Conservation (phyloP, 805 yeast species). For the Yamadazyma laniorum region DNA sequence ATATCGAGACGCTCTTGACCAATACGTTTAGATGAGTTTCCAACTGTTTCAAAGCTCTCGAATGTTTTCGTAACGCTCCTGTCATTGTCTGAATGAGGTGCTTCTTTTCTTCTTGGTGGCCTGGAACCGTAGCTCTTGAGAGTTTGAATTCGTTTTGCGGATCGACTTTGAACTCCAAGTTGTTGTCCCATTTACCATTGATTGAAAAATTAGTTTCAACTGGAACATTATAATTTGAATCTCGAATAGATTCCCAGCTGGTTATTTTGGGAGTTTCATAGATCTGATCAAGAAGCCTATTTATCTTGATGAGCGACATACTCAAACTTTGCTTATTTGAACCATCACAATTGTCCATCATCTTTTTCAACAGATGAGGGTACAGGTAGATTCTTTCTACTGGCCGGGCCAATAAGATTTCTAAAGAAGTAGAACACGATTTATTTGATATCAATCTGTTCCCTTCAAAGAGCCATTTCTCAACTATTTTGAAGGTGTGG, state of each 20-base stretch:
- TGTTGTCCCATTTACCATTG: slow-evolving; percentile 5
- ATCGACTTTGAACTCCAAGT: slow-evolving; percentile 7
- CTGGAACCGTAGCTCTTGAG: neutral
- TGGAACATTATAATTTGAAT: slow-evolving; percentile 10
- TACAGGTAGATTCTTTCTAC: slow-evolving; percentile 45
- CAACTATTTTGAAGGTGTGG: slow-evolving; percentile 2
- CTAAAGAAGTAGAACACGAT: neutral
- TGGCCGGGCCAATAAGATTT: slow-evolving; percentile 40
- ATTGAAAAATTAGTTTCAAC: too few species aligned
- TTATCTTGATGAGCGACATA: slow-evolving; percentile 20
- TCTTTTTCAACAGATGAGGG: slow-evolving; percentile 17
- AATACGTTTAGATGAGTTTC: neutral
- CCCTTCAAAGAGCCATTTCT: slow-evolving; percentile 6
- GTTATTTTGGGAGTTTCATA: slow-evolving; percentile 12
- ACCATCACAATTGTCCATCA: slow-evolving; percentile 14
- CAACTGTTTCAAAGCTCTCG: neutral
- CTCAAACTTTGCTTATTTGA: slow-evolving; percentile 15
- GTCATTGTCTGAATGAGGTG: too few species aligned
- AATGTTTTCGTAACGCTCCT: too few species aligned
- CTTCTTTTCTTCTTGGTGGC: too few species aligned
- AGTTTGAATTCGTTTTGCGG: slow-evolving; percentile 6
- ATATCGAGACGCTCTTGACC: neutral
- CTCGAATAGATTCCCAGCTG: slow-evolving; percentile 15
- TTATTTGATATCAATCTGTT: neutral
- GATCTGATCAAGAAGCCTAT: slow-evolving; percentile 17